Evolutionary conservation across 1,284 basidiomycete species (phyloP), one percentile per base, ranked within the genome.

Genomic region (Flammula alnicola): DNA sequence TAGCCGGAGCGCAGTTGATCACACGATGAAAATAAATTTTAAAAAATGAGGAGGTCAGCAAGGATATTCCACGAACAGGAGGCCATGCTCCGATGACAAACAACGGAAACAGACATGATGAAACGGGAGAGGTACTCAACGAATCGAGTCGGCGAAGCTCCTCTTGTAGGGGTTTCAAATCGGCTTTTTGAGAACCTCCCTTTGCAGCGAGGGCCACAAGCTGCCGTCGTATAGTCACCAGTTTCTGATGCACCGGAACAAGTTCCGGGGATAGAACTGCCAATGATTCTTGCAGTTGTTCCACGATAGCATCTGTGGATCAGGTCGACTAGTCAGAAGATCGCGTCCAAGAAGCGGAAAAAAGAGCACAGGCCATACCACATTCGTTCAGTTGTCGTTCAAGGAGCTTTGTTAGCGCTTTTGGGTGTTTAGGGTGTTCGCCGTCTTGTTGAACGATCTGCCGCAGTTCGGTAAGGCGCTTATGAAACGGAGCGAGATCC

Each of bases 141-240:
- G 86, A 87, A 74, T 97, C 95, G 57, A 99, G 97, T 71, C 91
- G 93, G 52, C 96, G 83, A 51, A 99, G 77, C 67, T 99, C 96
- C 66, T 98, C 95, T 53, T 92, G 82, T 39, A 98, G 72, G 25
- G 88, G 86, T 72, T 96, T 95, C 57, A 97, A 81, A 68, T 98
- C 96, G 6, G 86, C 75, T 68, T 93, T 94, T 54, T 88, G 85
- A 3, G 86, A 81, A 32, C 90, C 91, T 47, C 88, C 88, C 63
- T 94, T 93, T 5, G 93, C 90, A 12, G 94, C 91, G 32, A 98
- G 81, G 1, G 91, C 83, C 31, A 91, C 93, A 17, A 99, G 83
- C 66, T 95, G 89, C 55, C 95, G 86, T 51, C 96, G 86, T 47
- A 98, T 81, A 19, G 82, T 84, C 37, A 99, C 89, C 31, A 99